Base-by-base conservation (phyloP, 2,329 filamentous ascomycete species). In the Xylariaceae sp. region DNA sequence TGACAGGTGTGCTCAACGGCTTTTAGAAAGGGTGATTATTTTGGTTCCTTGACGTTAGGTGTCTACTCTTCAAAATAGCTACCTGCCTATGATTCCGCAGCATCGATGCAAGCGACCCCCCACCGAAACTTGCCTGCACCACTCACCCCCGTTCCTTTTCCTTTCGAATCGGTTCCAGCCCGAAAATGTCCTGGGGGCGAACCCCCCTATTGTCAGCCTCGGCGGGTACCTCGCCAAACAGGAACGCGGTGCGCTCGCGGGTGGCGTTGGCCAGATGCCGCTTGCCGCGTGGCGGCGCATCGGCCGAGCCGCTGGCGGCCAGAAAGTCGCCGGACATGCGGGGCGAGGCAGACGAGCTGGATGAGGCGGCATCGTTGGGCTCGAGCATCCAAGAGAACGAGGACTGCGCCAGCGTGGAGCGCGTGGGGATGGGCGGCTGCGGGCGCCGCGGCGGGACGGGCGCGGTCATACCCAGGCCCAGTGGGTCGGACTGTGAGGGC, bases 321-420 rank as follows among this genome's bases (percentile, higher is more conserved):
- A 34, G 44, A 45, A 29, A 2, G 41, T 26, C n/a, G 43, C 28
- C 5, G 43, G 28, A 3, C 50, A 39, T 3, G 44, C 19, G 10
- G 37, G 36, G 45, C 32, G 50, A 40, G 0, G 40, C 9, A 7
- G 40, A 29, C 18, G 41, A 29, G 2, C 46, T 35, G 8, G 44
- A 43, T 7, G 48, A 25, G 39, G 46, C 9, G 30, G 61, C 55
- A 34, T 63, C 52, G 43, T 72, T 69, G 3, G 70, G 72, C 44
- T 79, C 77, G 2, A 88, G 65, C 81, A 88, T 88, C 80, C 80
- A 87, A 1, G 82, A 79, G 55, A 86, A 88, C 4, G 79, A 82
- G 6, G 83, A 86, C 44, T 84, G 80, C 1, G 80, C 80, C 21
- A 87, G 66, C 1, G 70, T 75, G 3, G 80, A 82, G 15, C 80